A percentile compares a stretch with the other conserved stretches of the same genome.
phyloP scores from a whole-genome alignment of 2,329 filamentous ascomycete species.

The Aspergillus calidoustus region DNA sequence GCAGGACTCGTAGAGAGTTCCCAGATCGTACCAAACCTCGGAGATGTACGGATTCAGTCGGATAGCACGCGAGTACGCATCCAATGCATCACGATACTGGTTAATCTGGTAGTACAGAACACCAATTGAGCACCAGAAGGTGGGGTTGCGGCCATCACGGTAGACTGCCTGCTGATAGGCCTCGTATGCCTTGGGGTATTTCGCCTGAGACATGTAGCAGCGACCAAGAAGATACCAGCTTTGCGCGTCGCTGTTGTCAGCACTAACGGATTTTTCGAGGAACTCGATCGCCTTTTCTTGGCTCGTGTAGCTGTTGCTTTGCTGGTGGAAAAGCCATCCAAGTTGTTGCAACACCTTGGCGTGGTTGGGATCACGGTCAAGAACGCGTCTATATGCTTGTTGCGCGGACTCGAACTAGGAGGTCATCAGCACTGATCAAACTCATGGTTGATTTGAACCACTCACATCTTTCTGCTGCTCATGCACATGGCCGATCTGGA shows the following conservation, averaged over 20 bases:
- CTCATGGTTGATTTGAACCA: conserved; percentile 27
- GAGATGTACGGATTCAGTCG: conserved; percentile 97
- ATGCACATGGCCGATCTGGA: conserved; percentile 98
- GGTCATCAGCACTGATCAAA: conserved; percentile 35
- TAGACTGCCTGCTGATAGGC: conserved; percentile 99
- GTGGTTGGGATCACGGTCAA: conserved; percentile 93
- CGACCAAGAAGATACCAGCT: conserved; percentile 98
- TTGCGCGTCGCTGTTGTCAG: conserved; percentile 92
- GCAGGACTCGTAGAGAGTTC: conserved; percentile 97
- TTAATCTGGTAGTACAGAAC: conserved; percentile 99
- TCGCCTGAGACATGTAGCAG: conserved; percentile 99
- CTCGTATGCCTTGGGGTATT: conserved; percentile 98
- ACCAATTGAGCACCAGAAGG: conserved; percentile 99
- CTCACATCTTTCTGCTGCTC: conserved; percentile 98
- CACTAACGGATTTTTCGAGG: conserved; percentile 91
- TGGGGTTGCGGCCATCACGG: conserved; percentile 94
- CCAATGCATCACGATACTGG: conserved; percentile 95
- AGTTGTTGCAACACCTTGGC: conserved; percentile 98
- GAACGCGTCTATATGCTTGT: conserved; percentile 85
- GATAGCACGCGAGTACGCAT: conserved; percentile 96
- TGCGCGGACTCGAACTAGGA: conserved; percentile 90
- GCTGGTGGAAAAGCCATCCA: conserved; percentile 96
- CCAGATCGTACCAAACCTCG: conserved; percentile 98
- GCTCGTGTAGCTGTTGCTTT: conserved; percentile 86
- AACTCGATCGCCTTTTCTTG: conserved; percentile 98